A percentile compares a stretch with the other conserved stretches of the same genome.
These are phyloP conservation scores for Kwoniella heveanensis DNA, from an alignment of 768 basidiomycete genomes.

Conservation along the genomic window DNA sequence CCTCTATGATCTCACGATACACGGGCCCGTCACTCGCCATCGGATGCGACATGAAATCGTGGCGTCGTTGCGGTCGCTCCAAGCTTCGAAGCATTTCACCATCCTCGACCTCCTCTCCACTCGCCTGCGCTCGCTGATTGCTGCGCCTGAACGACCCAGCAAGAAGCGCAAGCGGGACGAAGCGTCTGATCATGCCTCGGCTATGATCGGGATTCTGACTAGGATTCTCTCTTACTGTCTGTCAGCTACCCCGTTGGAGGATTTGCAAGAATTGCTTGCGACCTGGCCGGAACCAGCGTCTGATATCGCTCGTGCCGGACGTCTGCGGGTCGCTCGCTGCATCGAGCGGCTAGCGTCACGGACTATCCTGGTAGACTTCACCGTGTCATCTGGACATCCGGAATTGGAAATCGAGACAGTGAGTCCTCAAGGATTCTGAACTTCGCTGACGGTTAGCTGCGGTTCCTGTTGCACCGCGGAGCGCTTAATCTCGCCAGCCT, in stretches of 20 bases:
- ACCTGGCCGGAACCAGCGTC: not conserved
- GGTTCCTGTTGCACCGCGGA: slow-evolving; percentile 14
- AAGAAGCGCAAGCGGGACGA: slow-evolving; percentile 20
- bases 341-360: not conserved
- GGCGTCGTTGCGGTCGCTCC: slow-evolving; percentile 4
- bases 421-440: no score
- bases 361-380: not conserved
- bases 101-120: not conserved
- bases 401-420: slow-evolving; percentile 10
- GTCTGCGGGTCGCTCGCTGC: not conserved
- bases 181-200: not conserved
- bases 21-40: slow-evolving; percentile 6
- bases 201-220: slow-evolving; percentile 6
- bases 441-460: slow-evolving; percentile 11
- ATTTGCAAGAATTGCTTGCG: not conserved
- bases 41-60: not conserved
- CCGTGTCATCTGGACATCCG: not conserved
- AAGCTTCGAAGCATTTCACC: not conserved
- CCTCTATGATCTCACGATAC: slow-evolving; percentile 7
- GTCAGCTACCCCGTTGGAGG: not conserved
- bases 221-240: slow-evolving; percentile 8
- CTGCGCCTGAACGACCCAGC: not conserved
- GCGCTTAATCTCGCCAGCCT: not conserved
- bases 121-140: not conserved
- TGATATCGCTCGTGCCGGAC: slow-evolving; percentile 2